Percentiles rank a stretch among this genome's conserved stretches.
phyloP scores from a whole-genome alignment of 2,329 filamentous ascomycete species.

The Canariomyces notabilis region DNA sequence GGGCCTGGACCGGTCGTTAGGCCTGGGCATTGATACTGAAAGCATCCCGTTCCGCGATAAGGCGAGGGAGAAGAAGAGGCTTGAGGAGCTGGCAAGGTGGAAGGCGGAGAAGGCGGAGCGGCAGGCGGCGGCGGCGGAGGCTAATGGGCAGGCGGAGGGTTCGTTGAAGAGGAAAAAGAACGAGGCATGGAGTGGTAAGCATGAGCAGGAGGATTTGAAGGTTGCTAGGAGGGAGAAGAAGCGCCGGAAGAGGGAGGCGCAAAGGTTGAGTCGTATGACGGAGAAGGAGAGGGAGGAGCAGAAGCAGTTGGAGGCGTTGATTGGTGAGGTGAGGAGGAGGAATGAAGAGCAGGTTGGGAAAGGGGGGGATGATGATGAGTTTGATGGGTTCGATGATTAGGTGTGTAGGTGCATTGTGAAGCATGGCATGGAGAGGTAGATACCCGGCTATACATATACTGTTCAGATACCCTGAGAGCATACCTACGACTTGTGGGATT shows the following conservation, averaged over 20 bases:
- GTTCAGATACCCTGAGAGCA: too few species aligned
- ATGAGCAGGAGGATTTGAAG: conserved; percentile 60
- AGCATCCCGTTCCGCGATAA: conserved; percentile 68
- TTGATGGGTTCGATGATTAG: conserved; percentile 54
- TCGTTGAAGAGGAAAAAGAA: conserved; percentile 56
- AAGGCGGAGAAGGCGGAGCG: conserved; percentile 37
- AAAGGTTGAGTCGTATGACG: conserved; percentile 61
- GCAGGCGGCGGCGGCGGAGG: conserved; percentile 31
- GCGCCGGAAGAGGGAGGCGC: conserved; percentile 49
- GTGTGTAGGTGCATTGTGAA: not conserved
- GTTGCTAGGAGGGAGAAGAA: conserved; percentile 34
- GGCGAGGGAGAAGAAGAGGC: conserved; percentile 60
- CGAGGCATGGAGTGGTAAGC: conserved; percentile 68
- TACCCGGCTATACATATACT: conserved; percentile 3
- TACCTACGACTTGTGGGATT: too few species aligned
- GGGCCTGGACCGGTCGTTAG: conserved; percentile 56
- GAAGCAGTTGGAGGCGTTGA: conserved; percentile 58
- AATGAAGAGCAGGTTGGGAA: conserved; percentile 38
- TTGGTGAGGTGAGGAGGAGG: conserved; percentile 57
- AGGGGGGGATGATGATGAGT: conserved; percentile 42
- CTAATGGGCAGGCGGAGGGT: conserved; percentile 35
- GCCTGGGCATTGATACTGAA: conserved; percentile 62
- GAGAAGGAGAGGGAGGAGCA: conserved; percentile 62
- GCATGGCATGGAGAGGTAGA: not conserved
- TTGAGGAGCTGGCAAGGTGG: conserved; percentile 48